Evolutionary conservation across 768 basidiomycete genomes (phyloP).

Genomic region (Tricholoma flavovirens): DNA sequence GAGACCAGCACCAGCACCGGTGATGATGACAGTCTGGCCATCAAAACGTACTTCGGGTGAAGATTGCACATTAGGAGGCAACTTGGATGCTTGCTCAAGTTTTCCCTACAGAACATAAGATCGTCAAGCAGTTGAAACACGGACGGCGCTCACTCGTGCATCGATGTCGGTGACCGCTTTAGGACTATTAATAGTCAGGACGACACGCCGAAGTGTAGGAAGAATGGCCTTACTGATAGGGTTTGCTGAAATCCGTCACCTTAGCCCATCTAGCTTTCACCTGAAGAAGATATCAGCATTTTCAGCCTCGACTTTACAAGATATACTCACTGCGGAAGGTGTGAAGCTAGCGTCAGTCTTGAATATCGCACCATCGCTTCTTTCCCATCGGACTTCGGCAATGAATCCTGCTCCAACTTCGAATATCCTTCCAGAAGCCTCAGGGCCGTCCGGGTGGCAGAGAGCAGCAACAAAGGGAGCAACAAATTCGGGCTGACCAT

Average conservation of each 20-base stretch:
- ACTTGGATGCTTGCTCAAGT: conserved; percentile 56
- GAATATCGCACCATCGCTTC: conserved; percentile 82
- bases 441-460: conserved; percentile 77
- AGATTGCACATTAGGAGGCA: conserved; percentile 65
- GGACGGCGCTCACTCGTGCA: conserved; percentile 34
- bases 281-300: conserved; percentile 25
- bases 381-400: conserved; percentile 91
- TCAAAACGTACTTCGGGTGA: conserved; percentile 73
- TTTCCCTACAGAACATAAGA: conserved; percentile 32
- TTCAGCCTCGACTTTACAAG: not conserved
- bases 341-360: conserved; percentile 88
- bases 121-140: not conserved
- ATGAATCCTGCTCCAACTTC: conserved; percentile 92
- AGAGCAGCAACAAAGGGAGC: conserved; percentile 89
- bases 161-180: conserved; percentile 58
- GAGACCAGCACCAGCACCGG: conserved; percentile 94
- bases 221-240: conserved; percentile 53
- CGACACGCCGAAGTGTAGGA: not conserved
- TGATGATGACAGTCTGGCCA: conserved; percentile 88
- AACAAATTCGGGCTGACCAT: conserved; percentile 74
- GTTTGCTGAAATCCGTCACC: conserved; percentile 71
- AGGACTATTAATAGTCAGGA: conserved; percentile 44
- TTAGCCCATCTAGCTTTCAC: conserved; percentile 82
- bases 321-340: conserved; percentile 72
- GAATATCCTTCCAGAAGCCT: conserved; percentile 77